Evolutionary conservation across 1,284 basidiomycete genomes (phyloP).

Genomic region (Austroboletus rostrupii): DNA sequence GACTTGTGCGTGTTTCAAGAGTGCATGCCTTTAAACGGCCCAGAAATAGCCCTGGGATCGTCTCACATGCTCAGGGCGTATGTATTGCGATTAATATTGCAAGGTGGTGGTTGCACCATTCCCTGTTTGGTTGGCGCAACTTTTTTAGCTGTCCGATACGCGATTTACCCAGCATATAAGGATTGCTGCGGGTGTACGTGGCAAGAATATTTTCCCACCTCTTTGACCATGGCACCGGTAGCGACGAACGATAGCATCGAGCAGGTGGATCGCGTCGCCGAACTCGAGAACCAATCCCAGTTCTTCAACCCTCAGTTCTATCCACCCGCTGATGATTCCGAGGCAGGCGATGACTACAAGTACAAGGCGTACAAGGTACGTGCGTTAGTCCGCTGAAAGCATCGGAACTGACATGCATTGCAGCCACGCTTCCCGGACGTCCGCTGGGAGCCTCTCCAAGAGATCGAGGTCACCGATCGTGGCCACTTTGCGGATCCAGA

Average conservation of each 20-base stretch:
- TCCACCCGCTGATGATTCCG: slow-evolving; percentile 51
- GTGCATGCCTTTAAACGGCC: not conserved
- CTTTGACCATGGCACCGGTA: slow-evolving; percentile 42
- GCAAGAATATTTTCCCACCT: not conserved
- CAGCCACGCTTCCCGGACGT: slow-evolving; percentile 66
- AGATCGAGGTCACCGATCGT: slow-evolving; percentile 59
- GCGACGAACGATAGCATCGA: slow-evolving; percentile 31
- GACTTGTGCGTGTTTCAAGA: not conserved
- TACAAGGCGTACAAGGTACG: slow-evolving; percentile 60
- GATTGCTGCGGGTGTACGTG: not conserved
- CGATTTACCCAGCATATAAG: slow-evolving; percentile 16
- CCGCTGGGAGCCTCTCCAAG: slow-evolving; percentile 59
- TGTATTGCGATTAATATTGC: not conserved
- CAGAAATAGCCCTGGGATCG: not conserved
- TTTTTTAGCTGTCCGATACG: not conserved
- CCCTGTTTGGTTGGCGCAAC: slow-evolving; percentile 14
- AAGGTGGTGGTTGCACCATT: slow-evolving; percentile 21
- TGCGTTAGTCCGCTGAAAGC: not conserved
- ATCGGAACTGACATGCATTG: not conserved
- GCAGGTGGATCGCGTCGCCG: slow-evolving; percentile 13
- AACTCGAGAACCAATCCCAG: slow-evolving; percentile 20
- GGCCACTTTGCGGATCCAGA: slow-evolving; percentile 57
- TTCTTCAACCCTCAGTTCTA: slow-evolving; percentile 61
- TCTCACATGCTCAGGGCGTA: slow-evolving; percentile 15
- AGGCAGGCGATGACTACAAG: slow-evolving; percentile 51